Percentiles rank a stretch among this genome's conserved stretches.
These are phyloP conservation scores for Coniosporium tulheliwenetii DNA, from an alignment of 2,329 filamentous ascomycete genomes.

Conservation along the genomic window DNA sequence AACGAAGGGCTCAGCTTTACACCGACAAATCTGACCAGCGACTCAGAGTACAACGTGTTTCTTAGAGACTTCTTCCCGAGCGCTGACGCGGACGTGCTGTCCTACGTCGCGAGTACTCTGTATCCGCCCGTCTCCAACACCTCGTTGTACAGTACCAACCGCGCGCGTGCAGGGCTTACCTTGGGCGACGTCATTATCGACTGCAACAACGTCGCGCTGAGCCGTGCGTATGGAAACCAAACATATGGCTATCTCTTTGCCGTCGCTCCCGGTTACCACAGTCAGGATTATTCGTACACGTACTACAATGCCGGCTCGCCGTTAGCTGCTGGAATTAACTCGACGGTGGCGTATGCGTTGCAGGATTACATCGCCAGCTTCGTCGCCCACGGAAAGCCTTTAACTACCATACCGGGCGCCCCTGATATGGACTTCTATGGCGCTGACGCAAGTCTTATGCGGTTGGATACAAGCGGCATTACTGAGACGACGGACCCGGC, in stretches of 20 bases:
- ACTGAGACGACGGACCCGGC: slow-evolving; percentile 26
- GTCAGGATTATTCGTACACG: slow-evolving; percentile 34
- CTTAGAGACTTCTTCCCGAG: slow-evolving; percentile 14
- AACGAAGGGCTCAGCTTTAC: slow-evolving; percentile 31
- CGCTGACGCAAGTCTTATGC: slow-evolving; percentile 24
- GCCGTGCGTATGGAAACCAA: slow-evolving; percentile 27
- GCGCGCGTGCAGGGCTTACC: slow-evolving; percentile 25
- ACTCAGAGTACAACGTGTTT: slow-evolving; percentile 12
- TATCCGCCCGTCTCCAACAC: slow-evolving; percentile 36
- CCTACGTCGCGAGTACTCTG: slow-evolving; percentile 27
- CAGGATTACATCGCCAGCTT: slow-evolving; percentile 31
- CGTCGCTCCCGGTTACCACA: slow-evolving; percentile 37
- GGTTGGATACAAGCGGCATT: slow-evolving; percentile 27
- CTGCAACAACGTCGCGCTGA: slow-evolving; percentile 38
- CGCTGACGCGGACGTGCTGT: slow-evolving; percentile 14
- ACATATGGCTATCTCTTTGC: slow-evolving; percentile 38
- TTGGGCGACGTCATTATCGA: slow-evolving; percentile 27
- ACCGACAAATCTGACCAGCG: slow-evolving; percentile 17
- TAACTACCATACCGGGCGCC: slow-evolving; percentile 17
- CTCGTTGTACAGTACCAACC: slow-evolving; percentile 27
- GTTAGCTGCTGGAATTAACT: slow-evolving; percentile 2
- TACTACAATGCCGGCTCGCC: slow-evolving; percentile 27
- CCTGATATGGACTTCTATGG: slow-evolving; percentile 33
- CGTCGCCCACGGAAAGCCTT: slow-evolving; percentile 20
- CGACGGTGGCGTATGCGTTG: slow-evolving; percentile 24